phyloP scores from a whole-genome alignment of 2,329 filamentous ascomycete genomes.

The Microsporum ferrugineum region DNA sequence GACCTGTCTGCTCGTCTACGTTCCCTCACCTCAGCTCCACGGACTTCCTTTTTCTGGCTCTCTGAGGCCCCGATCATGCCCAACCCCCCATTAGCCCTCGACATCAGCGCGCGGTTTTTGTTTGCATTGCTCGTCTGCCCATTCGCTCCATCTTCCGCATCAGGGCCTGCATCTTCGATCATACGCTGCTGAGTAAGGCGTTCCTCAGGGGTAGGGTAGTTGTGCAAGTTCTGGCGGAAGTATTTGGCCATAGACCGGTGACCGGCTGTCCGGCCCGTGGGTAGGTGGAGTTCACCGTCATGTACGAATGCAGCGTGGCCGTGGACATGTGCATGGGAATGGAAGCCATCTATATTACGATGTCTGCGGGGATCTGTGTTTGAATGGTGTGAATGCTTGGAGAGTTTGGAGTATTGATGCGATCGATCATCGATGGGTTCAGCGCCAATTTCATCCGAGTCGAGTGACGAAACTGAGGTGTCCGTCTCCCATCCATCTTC shows the following conservation, averaged over 20 bases:
- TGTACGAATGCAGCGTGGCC: slow-evolving; percentile 72
- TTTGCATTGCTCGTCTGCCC: slow-evolving; percentile 15
- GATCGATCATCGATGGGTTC: slow-evolving; percentile 63
- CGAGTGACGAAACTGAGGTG: slow-evolving; percentile 74
- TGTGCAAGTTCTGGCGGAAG: slow-evolving; percentile 83
- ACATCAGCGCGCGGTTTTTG: slow-evolving; percentile 46
- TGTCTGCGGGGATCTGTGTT: slow-evolving; percentile 62
- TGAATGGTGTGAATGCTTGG: slow-evolving; percentile 52
- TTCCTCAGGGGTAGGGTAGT: slow-evolving; percentile 68
- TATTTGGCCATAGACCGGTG: slow-evolving; percentile 81
- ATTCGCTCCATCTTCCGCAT: slow-evolving; percentile 39
- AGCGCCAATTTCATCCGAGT: slow-evolving; percentile 59
- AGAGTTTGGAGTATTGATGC: slow-evolving; percentile 60
- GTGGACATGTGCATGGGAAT: slow-evolving; percentile 65
- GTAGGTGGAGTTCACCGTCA: slow-evolving; percentile 87
- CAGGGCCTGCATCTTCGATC: slow-evolving; percentile 40
- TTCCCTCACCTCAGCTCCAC: slow-evolving; percentile 56
- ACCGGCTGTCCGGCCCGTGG: slow-evolving; percentile 76
- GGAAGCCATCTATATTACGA: slow-evolving; percentile 63
- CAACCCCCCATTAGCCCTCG: slow-evolving; percentile 57
- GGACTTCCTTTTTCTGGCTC: slow-evolving; percentile 59
- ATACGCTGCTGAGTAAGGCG: slow-evolving; percentile 54
- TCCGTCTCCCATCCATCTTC: slow-evolving; percentile 92
- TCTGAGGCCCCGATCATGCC: slow-evolving; percentile 70
- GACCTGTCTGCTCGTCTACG: slow-evolving; percentile 53